phyloP scores from a whole-genome alignment of 352 stramenopile genomes.

The Phytophthora capsici region DNA sequence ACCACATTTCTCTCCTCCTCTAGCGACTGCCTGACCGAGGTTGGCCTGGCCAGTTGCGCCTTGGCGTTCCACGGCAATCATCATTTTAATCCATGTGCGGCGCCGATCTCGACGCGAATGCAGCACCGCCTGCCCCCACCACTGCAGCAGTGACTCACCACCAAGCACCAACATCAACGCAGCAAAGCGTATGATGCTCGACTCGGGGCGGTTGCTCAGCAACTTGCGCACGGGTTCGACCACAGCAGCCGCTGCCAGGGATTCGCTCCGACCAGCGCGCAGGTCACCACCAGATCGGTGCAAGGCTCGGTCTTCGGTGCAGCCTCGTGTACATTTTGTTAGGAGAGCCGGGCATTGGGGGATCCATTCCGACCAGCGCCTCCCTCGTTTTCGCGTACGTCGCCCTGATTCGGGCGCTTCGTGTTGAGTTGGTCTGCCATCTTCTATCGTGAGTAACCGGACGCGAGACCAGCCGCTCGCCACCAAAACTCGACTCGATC shows the following conservation, averaged over 20 bases:
- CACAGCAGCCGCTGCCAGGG: slow-evolving; percentile 1
- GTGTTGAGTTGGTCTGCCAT: slow-evolving; percentile 9
- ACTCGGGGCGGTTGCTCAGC: neutral
- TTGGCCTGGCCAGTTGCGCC: neutral
- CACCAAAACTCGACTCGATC: slow-evolving; percentile 1
- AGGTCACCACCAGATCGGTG: neutral
- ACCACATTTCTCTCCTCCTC: no score
- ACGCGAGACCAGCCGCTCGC: slow-evolving; percentile 6
- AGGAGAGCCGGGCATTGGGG: slow-evolving; percentile 15
- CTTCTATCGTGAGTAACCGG: slow-evolving; percentile 13
- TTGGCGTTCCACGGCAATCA: neutral
- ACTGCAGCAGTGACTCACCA: neutral
- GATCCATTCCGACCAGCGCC: slow-evolving; percentile 25
- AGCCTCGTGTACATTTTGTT: neutral
- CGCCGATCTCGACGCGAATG: neutral
- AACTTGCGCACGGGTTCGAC: neutral
- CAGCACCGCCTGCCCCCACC: neutral
- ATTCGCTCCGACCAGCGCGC: slow-evolving; percentile 5
- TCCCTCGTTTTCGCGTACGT: slow-evolving; percentile 20
- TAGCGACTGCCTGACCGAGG: slow-evolving; percentile 1
- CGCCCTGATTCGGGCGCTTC: slow-evolving; percentile 16
- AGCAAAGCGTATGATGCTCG: neutral
- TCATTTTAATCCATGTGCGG: neutral
- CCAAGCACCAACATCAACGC: neutral
- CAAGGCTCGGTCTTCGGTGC: slow-evolving; percentile 1